Percentiles rank a stretch among this genome's conserved stretches.
Conservation (phyloP, 345 rosid species). For the Gossypium raimondii region DNA sequence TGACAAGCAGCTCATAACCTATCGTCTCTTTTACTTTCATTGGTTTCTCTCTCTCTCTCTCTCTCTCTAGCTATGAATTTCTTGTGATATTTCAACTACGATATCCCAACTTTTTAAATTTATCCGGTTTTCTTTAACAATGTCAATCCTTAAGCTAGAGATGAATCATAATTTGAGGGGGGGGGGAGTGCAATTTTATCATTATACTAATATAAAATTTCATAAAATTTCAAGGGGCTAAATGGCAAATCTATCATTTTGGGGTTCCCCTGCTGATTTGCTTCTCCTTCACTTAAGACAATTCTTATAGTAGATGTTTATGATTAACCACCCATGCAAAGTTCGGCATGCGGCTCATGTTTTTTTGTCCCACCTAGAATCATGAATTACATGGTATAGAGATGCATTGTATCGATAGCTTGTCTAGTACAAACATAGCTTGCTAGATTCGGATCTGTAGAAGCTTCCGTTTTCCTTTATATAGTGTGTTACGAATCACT, state of each 20-base stretch:
- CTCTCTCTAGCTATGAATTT: background rate
- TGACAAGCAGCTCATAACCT: background rate
- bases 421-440: too few relatives aligned
- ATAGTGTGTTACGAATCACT: slow-evolving; percentile 9
- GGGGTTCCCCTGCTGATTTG: background rate
- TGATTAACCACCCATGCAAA: background rate
- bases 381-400: slow-evolving; percentile 1
- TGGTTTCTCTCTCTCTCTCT: background rate
- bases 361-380: background rate
- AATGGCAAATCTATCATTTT: too few relatives aligned
- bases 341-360: background rate
- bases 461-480: background rate
- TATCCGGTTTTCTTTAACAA: background rate
- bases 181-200: too few relatives aligned
- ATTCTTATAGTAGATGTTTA: background rate
- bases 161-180: too few relatives aligned
- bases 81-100: background rate
- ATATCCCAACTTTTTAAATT: background rate
- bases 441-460: background rate
- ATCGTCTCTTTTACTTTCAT: slow-evolving; percentile 1
- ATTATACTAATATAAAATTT: too few relatives aligned
- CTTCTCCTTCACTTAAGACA: background rate
- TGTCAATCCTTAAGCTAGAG: background rate
- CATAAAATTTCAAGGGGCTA: too few relatives aligned
- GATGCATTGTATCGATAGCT: background rate